Base-by-base conservation (phyloP, 306 rosid genomes). In the Leucaena leucocephala region DNA sequence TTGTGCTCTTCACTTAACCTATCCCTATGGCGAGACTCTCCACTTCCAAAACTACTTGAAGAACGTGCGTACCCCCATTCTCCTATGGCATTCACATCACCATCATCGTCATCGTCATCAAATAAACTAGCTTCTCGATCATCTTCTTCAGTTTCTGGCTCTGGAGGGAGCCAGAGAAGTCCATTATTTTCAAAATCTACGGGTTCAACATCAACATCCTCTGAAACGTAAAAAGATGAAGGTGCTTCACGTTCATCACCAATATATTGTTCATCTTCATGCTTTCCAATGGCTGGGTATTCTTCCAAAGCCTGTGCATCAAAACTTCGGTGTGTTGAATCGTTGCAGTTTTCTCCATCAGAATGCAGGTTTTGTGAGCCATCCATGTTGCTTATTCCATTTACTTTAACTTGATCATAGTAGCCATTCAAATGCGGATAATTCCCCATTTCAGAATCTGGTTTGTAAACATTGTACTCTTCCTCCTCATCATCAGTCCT, bases 141-240 rank as follows among this genome's bases (percentile, higher is more conserved):
- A 82, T 96, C 98, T 76, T 96, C 98, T 88, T 86, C 97, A 49
- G 90, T 90, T 86, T 96, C 98, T 43, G 99, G 99, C 78, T 90
- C 98, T 61, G 99, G 97, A 66, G 99, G 99, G 71, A 93, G 91
- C 99, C 99, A 96, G 63, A 96, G 92, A 87, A 90, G 90, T 66
- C 93, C 98, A 78, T 91, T 91, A 86, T 89, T 96, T 85, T 93
- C 97, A 76, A 92, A 95, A 90, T 96, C 98, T 78, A 93, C 94
- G 77, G 98, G 92, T 78, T 91, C 98, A 74, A 81, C 27, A 70
- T 88, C 87, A 71, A 85, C 87, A 46, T 83, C 86, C 77, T 77
- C 86, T 19, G 87, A 85, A 73, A 84, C 88, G 76, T 81, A 92
- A 50, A 86, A 52, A 5, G 97, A 88, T 46, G 97, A 87, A 77